A percentile compares a stretch with the other conserved stretches of the same genome.
Evolutionary conservation across 202 grass and related monocot species (phyloP).

Genomic region (Carex arenaria): DNA sequence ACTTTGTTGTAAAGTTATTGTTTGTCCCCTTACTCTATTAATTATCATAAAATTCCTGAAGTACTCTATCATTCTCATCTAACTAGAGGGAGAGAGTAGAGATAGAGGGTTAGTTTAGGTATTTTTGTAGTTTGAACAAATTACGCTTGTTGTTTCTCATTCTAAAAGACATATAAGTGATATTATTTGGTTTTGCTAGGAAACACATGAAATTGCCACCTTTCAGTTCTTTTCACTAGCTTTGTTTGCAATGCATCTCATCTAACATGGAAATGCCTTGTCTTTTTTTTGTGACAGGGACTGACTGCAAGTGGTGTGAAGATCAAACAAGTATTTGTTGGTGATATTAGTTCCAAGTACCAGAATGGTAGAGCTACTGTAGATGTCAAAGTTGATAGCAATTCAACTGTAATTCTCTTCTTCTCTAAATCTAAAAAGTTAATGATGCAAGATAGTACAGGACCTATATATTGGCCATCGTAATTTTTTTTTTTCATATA

Average conservation of each 20-base stretch:
- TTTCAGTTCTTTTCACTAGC: neutral
- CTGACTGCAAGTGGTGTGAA: constrained; percentile 65
- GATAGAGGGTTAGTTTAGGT: neutral
- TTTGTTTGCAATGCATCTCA: neutral
- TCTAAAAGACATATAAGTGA: neutral
- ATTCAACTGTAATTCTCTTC: constrained; percentile 49
- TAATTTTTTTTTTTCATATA: neutral
- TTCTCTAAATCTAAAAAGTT: neutral
- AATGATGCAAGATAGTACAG: neutral
- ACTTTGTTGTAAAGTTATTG: neutral
- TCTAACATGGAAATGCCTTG: constrained; percentile 1
- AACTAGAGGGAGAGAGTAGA: neutral
- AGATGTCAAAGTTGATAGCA: constrained; percentile 71
- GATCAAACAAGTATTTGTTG: constrained; percentile 68
- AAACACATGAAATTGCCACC: neutral
- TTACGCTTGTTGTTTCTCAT: neutral
- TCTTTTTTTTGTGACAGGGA: constrained; percentile 26
- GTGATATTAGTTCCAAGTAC: constrained; percentile 61
- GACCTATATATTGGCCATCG: neutral
- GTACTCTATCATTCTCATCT: neutral
- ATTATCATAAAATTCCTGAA: neutral
- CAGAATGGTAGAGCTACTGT: constrained; percentile 56
- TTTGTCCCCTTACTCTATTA: neutral
- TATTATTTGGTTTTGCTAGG: neutral
- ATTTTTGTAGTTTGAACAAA: neutral